These are phyloP conservation scores for Coleophoma cylindrospora DNA, from an alignment of 2,329 filamentous ascomycete species.

Conservation along the genomic window DNA sequence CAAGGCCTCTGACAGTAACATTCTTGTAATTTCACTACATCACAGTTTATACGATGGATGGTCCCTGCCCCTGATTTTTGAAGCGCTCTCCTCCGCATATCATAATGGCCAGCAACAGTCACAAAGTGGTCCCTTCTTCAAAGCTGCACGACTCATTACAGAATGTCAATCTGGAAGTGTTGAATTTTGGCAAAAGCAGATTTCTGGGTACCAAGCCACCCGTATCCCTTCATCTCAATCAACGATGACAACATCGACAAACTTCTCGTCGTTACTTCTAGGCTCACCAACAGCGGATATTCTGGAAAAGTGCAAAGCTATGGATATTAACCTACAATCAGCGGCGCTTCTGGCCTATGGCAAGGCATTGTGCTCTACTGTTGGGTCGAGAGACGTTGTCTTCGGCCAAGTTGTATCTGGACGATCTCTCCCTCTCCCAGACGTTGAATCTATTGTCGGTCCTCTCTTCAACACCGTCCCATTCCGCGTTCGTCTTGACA, in stretches of 20 bases:
- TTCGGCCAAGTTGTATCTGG: slow-evolving; percentile 77
- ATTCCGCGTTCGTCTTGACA: slow-evolving; percentile 27
- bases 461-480: slow-evolving; percentile 36
- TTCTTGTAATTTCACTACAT: slow-evolving; percentile 1
- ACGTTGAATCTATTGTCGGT: slow-evolving; percentile 56
- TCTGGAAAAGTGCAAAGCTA: background rate
- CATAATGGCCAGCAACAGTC: background rate
- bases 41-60: slow-evolving; percentile 6
- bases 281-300: background rate
- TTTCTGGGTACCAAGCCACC: background rate
- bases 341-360: slow-evolving; percentile 38
- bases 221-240: background rate
- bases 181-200: background rate
- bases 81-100: background rate
- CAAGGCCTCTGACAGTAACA: background rate
- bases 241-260: background rate
- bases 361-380: slow-evolving; percentile 59
- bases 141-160: background rate
- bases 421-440: slow-evolving; percentile 61
- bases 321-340: slow-evolving; percentile 1
- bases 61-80: slow-evolving; percentile 1
- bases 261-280: background rate
- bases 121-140: background rate
- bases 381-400: slow-evolving; percentile 57
- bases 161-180: background rate